Percentiles rank a stretch among this genome's conserved stretches.
phyloP scores from a whole-genome alignment of 192 early-diverging fungal species.

The Spinellus fusiger region DNA sequence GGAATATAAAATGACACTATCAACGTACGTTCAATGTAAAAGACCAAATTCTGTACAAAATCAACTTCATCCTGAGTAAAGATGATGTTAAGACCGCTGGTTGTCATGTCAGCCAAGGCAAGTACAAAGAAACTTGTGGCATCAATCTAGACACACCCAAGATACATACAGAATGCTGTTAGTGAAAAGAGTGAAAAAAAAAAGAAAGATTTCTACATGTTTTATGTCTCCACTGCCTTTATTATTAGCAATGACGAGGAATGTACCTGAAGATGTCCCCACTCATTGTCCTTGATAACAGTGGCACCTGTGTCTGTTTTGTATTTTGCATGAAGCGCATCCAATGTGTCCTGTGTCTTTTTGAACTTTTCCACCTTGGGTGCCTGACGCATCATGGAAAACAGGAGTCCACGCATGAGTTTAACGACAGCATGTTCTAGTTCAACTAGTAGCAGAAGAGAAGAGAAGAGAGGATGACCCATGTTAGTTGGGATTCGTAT shows the following conservation, averaged over 20 bases:
- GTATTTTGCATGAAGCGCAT: conserved; percentile 88
- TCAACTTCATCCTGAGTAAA: conserved; percentile 82
- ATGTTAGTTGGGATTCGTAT: neutral
- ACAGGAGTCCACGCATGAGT: conserved; percentile 78
- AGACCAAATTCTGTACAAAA: conserved; percentile 83
- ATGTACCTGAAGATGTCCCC: conserved; percentile 75
- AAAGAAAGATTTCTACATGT: conserved; percentile 1
- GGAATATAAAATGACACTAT: neutral
- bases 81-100: conserved; percentile 66
- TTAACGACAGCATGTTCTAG: conserved; percentile 83
- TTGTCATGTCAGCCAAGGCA: conserved; percentile 78
- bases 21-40: conserved; percentile 82
- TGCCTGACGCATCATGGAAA: conserved; percentile 78
- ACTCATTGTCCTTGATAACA: conserved; percentile 77
- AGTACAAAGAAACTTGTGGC: conserved; percentile 81
- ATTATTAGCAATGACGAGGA: too few relatives aligned
- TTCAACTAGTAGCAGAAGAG: conserved; percentile 50
- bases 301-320: conserved; percentile 78
- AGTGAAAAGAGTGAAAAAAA: conserved; percentile 5
- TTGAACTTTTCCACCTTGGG: conserved; percentile 81
- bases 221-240: too few relatives aligned
- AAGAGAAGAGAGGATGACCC: neutral
- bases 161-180: too few relatives aligned
- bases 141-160: too few relatives aligned
- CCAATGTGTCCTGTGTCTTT: conserved; percentile 62